Evolutionary conservation across 2,329 filamentous ascomycete species (phyloP).

Genomic region (Penicillium sp.): DNA sequence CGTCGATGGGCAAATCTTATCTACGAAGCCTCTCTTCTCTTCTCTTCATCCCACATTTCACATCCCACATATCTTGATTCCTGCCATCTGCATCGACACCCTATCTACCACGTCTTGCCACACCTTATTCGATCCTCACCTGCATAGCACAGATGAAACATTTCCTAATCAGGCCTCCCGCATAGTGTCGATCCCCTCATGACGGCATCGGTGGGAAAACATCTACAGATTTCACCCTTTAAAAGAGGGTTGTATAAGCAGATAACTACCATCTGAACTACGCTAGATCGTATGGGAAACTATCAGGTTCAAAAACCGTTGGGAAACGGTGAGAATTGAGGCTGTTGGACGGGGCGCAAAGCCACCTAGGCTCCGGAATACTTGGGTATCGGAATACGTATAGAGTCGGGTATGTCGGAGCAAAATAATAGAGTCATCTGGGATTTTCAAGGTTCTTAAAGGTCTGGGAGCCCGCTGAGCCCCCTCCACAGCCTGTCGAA

Average conservation of each 20-base stretch:
- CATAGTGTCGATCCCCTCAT: constrained; percentile 24
- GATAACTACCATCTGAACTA: background rate
- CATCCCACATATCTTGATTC: background rate
- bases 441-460: background rate
- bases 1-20: background rate
- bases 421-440: background rate
- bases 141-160: background rate
- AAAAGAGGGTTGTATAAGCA: background rate
- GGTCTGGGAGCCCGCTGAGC: background rate
- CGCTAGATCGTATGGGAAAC: background rate
- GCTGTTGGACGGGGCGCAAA: background rate
- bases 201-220: constrained; percentile 20
- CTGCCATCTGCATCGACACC: background rate
- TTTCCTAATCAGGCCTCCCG: constrained; percentile 22
- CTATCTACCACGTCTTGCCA: constrained; percentile 4
- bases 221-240: background rate
- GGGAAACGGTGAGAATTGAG: background rate
- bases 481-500: background rate
- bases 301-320: background rate
- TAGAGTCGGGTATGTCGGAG: background rate
- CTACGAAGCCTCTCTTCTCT: background rate
- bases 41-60: background rate
- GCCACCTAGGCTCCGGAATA: background rate
- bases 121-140: constrained; percentile 8
- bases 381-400: background rate